These are phyloP conservation scores for Botrytis hyacinthi DNA, from an alignment of 2,329 filamentous ascomycete genomes.

Conservation along the genomic window DNA sequence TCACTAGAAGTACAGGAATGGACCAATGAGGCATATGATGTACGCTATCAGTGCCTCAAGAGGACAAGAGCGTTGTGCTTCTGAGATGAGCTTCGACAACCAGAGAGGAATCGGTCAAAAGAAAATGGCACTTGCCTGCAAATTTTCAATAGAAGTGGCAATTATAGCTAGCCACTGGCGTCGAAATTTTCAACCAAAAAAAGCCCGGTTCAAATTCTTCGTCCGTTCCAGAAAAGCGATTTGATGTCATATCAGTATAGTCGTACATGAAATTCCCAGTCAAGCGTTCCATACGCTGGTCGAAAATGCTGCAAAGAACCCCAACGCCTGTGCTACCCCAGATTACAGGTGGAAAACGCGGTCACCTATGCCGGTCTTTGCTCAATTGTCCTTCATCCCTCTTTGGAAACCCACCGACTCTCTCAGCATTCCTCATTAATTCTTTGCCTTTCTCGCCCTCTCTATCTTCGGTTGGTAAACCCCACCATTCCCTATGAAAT, in stretches of 20 bases:
- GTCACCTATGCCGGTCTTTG: slow-evolving; percentile 40
- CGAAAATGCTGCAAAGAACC: slow-evolving; percentile 28
- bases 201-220: background rate
- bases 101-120: background rate
- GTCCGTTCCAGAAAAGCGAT: slow-evolving; percentile 12
- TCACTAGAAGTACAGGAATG: background rate
- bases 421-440: slow-evolving; percentile 53
- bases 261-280: slow-evolving; percentile 28
- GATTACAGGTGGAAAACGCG: background rate
- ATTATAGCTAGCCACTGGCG: background rate
- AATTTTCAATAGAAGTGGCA: background rate
- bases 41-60: background rate
- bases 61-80: background rate
- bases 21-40: background rate
- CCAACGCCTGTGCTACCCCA: slow-evolving; percentile 27
- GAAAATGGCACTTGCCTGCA: slow-evolving; percentile 5
- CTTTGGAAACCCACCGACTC: slow-evolving; percentile 53
- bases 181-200: background rate
- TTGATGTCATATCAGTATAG: slow-evolving; percentile 19
- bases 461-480: slow-evolving; percentile 56
- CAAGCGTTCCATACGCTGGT: slow-evolving; percentile 18
- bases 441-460: slow-evolving; percentile 55
- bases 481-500: slow-evolving; percentile 68
- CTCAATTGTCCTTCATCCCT: slow-evolving; percentile 40
- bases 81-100: background rate